These are phyloP conservation scores for Erodium texanum DNA, from an alignment of 441 rosid genomes.

Conservation along the genomic window DNA sequence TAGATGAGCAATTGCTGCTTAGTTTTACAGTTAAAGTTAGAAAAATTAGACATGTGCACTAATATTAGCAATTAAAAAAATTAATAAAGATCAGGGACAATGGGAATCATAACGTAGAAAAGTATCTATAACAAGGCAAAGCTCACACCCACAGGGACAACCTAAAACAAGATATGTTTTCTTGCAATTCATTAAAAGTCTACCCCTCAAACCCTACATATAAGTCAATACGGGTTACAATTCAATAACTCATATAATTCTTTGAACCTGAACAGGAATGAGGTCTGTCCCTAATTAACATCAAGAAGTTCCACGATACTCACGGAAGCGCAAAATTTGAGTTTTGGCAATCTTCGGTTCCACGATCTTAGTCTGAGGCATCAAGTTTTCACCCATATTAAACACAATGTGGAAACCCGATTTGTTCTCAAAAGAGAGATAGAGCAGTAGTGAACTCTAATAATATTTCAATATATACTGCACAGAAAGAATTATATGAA, in stretches of 20 bases:
- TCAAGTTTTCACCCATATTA: conserved; percentile 8
- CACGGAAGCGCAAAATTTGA: conserved; percentile 17
- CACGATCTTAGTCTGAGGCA: conserved; percentile 15
- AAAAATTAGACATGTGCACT: not conserved
- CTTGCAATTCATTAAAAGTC: not conserved
- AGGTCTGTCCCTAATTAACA: conserved; percentile 19
- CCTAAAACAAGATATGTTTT: not conserved
- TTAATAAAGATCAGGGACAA: not conserved
- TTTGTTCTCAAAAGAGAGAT: conserved; percentile 12
- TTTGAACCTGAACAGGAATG: conserved; percentile 16
- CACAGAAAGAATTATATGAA: not conserved
- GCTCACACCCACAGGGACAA: not conserved
- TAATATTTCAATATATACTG: not conserved
- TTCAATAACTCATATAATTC: conserved; percentile 3
- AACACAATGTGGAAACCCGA: conserved; percentile 3
- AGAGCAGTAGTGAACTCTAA: not conserved
- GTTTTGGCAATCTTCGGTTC: conserved; percentile 19
- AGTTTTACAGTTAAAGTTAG: not conserved
- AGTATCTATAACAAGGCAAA: conserved; percentile 2
- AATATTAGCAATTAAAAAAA: not conserved
- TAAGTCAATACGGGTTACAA: conserved; percentile 12
- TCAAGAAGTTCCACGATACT: conserved; percentile 20
- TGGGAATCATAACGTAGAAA: not conserved
- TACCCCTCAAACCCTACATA: not conserved
- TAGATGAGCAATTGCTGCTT: too few species aligned